Conservation (phyloP, 2,329 filamentous ascomycete genomes). For the Cladophialophora immunda region DNA sequence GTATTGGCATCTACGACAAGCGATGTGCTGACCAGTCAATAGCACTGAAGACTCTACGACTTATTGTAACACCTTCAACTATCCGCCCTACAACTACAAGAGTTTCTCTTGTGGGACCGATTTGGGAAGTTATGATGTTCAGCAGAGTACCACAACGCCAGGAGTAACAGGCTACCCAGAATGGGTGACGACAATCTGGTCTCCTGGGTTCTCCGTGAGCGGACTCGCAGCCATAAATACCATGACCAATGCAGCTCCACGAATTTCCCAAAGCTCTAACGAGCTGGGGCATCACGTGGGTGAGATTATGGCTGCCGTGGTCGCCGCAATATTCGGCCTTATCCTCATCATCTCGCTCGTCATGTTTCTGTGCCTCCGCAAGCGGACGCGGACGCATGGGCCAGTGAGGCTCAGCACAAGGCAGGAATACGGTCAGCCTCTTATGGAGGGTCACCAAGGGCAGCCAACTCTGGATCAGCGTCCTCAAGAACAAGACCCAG, state of each 20-base stretch:
- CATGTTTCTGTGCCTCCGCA: constrained; percentile 11
- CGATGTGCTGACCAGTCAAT: not conserved
- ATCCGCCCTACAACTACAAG: not conserved
- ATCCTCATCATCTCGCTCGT: not conserved
- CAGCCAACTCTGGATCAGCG: not conserved
- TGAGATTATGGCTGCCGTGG: constrained; percentile 12
- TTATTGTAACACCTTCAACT: not conserved
- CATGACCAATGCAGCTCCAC: constrained; percentile 4
- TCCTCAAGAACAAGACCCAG: not conserved
- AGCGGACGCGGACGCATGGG: constrained; percentile 1
- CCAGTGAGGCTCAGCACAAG: not conserved
- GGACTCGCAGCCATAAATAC: not conserved
- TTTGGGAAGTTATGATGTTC: not conserved
- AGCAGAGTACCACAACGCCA: not conserved
- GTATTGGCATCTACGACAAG: not conserved
- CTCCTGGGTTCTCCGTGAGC: not conserved
- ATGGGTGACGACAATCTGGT: not conserved
- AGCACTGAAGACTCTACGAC: not conserved
- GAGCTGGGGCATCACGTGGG: constrained; percentile 11
- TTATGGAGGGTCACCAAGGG: not conserved
- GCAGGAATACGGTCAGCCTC: not conserved
- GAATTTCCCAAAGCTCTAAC: not conserved
- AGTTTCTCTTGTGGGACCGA: not conserved
- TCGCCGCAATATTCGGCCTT: constrained; percentile 2
- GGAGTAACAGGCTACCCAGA: not conserved